A percentile compares a stretch with the other conserved stretches of the same genome.
Conservation (phyloP, 2,329 filamentous ascomycete species). For the Aspergillus bombycis region DNA sequence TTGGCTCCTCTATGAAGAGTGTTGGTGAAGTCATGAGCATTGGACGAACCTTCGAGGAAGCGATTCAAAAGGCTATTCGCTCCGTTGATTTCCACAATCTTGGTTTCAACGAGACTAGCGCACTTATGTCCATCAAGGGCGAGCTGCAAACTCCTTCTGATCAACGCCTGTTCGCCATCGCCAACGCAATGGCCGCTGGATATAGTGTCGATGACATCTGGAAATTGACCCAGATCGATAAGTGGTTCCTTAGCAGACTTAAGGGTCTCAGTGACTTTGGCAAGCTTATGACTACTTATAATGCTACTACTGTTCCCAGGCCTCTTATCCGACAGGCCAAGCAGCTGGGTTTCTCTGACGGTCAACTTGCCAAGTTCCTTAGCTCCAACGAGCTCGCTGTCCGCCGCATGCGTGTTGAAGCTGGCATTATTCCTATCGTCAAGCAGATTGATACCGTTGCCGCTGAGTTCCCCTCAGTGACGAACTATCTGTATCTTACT, state of each 20-base stretch:
- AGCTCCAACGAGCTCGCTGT: conserved; percentile 92
- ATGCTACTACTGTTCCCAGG: conserved; percentile 66
- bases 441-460: conserved; percentile 99
- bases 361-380: conserved; percentile 92
- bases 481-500: conserved; percentile 95
- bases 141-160: conserved; percentile 97
- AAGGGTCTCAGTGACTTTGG: conserved; percentile 90
- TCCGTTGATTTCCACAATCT: conserved; percentile 94
- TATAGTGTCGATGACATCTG: conserved; percentile 97
- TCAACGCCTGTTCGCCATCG: conserved; percentile 94
- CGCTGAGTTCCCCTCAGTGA: conserved; percentile 90
- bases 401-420: conserved; percentile 79
- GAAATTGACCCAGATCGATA: conserved; percentile 98
- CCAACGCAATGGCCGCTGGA: conserved; percentile 93
- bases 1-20: conserved; percentile 99
- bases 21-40: conserved; percentile 99
- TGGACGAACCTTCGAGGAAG: conserved; percentile 94
- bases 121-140: conserved; percentile 92
- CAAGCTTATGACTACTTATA: conserved; percentile 73
- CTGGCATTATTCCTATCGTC: conserved; percentile 82
- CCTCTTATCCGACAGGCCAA: conserved; percentile 80
- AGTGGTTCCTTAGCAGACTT: conserved; percentile 93
- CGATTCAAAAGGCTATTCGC: conserved; percentile 96
- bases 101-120: conserved; percentile 88
- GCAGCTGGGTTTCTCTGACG: conserved; percentile 90